Base-by-base conservation (phyloP, 2,329 filamentous ascomycete genomes). In the Sarocladium brachiariae region DNA sequence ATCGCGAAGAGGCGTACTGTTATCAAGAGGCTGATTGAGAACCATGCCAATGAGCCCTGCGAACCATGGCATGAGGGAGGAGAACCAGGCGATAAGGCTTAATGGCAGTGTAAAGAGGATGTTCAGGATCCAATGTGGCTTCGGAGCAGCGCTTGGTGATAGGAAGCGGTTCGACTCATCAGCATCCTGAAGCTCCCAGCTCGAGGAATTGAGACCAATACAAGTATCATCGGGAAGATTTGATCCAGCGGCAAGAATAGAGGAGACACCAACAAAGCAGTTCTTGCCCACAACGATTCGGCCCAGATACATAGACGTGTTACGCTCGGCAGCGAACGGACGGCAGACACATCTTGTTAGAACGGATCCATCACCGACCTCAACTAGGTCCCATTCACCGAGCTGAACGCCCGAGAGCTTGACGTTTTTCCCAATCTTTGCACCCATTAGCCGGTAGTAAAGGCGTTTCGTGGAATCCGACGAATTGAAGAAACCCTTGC, bases 321-420 rank as follows among this genome's bases (percentile, higher is more conserved):
- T 80, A n/a, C 69, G 64, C 61, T 81, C 78, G 2, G 66, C 77
- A 0, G 70, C 77, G 54, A 81, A 80, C 0, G 77, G 76, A 9
- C 77, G 70, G 45, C 72, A 68, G 35, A 69, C 71, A 56, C 74
- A 78, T 21, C 63, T 61, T 39, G 74, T 71, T 2, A 81, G 65
- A 6, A 66, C 65, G 2, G 70, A 74, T 50, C 70, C 68, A 51
- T 80, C 74, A 1, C 68, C 68, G 37, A 81, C 76, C 5, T 75
- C 70, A n/a, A 81, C 61, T 1, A 81, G 66, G 57, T 81, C 78
- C 65, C 72, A 80, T 55, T 81, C 78, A n/a, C 76, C 76, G 4
- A 78, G 60, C 7, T 63, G 63, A 1, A 69, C 70, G 2, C 66
- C 66, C 7, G 66, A 58, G 30, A 81, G 64, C n/a, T 63, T 70